Base-by-base conservation (phyloP, 2,329 filamentous ascomycete genomes). In the Seiridium unicorne region DNA sequence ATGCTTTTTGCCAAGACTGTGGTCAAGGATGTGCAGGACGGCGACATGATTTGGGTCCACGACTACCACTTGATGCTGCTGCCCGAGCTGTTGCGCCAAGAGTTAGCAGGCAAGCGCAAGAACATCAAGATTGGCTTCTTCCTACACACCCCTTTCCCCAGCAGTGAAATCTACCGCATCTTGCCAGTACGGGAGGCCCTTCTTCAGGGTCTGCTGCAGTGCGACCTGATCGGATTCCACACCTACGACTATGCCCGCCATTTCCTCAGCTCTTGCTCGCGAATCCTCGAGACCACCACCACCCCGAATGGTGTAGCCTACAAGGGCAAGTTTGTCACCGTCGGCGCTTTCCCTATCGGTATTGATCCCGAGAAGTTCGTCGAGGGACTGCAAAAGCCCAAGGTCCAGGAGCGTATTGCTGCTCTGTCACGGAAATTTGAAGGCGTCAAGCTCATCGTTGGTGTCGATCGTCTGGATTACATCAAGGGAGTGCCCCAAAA, bases 401-500 rank as follows among this genome's bases (percentile, higher is more conserved):
- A 90, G 68, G 92, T 98, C 1, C 89, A 94, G 71, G 89, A 94
- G 69, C 91, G 94, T 61, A 97, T 99, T 68, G 88, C 89, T 3
- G 87, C 89, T 1, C 82, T 98, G 4, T 88, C 91, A 70, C 89
- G 90, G 72, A 97, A 97, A 76, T 99, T 98, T 71, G 90, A 96
- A 66, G 94, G 93, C 51, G 92, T 97, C 68, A 97, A 97, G 79
- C 85, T 98, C 65, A 96, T 99, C 68, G 94, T 98, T 44, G 94
- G 95, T 63, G 95, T 98, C 56, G 95, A 99, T 74, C 91, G 95
- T 55, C 84, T 98, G 55, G 95, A 99, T 76, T 98, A 99, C 77
- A 98, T 98, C 86, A 98, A 98, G 79, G 95, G 95, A 64, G 93
- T 99, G 8, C 95, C 95, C 0, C 95, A 99, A 76, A 99, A 99